Evolutionary conservation across 495 filamentous ascomycete genomes (phyloP).

Genomic region (Tetracladium marchalianum): DNA sequence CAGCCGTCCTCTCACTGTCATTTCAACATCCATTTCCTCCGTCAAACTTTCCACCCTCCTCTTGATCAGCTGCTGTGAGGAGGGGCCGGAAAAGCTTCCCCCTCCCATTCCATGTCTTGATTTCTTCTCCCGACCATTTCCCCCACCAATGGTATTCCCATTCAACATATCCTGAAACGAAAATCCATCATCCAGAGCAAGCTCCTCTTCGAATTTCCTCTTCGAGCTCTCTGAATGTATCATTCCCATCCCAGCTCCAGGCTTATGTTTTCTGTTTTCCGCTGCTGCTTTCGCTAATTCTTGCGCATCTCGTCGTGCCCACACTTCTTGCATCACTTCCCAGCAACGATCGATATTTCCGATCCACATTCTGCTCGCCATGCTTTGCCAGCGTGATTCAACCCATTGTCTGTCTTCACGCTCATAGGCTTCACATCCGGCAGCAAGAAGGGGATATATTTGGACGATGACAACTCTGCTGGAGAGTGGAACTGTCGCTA

Average conservation of each 20-base stretch:
- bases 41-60: conserved; percentile 13
- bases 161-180: conserved; percentile 17
- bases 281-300: conserved; percentile 19
- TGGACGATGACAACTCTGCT: conserved; percentile 65
- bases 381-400: conserved; percentile 50
- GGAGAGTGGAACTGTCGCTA: conserved; percentile 53
- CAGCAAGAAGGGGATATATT: conserved; percentile 65
- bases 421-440: conserved; percentile 56
- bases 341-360: conserved; percentile 60
- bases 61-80: conserved; percentile 3
- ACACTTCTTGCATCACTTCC: conserved; percentile 46
- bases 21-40: conserved; percentile 49
- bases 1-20: conserved; percentile 55
- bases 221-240: conserved; percentile 14
- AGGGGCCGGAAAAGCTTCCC: conserved; percentile 5
- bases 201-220: conserved; percentile 18
- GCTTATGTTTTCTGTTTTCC: conserved; percentile 17
- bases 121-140: too few species aligned
- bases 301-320: conserved; percentile 40
- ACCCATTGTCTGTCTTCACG: conserved; percentile 62
- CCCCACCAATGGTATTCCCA: neutral
- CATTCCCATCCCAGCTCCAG: conserved; percentile 4
- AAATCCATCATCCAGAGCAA: conserved; percentile 16
- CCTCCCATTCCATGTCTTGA: conserved; percentile 1
- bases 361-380: conserved; percentile 56